Evolutionary conservation across 345 rosid species (phyloP).

Genomic region (Carallia pectinifolia): DNA sequence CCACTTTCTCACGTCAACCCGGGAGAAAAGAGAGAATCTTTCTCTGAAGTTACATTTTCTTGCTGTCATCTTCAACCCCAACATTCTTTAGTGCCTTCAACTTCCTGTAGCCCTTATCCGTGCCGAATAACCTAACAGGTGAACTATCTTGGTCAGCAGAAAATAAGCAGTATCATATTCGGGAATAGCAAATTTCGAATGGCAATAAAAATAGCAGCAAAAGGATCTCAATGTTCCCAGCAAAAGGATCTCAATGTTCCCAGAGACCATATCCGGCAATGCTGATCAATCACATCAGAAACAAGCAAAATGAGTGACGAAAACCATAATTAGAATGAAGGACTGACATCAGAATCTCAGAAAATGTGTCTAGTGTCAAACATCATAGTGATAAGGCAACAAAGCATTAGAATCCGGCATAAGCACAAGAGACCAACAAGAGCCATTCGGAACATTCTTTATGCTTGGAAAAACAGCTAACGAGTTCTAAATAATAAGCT

Average conservation of each 20-base stretch:
- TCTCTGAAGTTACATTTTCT: constrained; percentile 23
- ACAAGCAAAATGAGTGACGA: neutral
- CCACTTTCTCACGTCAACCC: constrained; percentile 26
- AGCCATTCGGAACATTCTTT: too few species aligned
- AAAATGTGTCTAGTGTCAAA: too few species aligned
- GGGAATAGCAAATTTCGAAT: neutral
- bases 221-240: neutral
- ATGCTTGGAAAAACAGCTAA: too few species aligned
- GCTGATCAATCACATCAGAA: neutral
- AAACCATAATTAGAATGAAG: constrained; percentile 2
- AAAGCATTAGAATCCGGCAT: too few species aligned
- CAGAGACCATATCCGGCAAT: neutral
- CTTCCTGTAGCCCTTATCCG: constrained; percentile 91
- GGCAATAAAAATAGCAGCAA: neutral
- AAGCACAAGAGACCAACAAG: too few species aligned
- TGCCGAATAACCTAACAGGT: constrained; percentile 78
- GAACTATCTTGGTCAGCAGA: neutral
- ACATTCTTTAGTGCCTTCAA: constrained; percentile 62
- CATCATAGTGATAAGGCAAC: too few species aligned
- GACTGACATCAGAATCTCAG: too few species aligned
- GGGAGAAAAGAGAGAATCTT: constrained; percentile 20
- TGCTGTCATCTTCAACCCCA: constrained; percentile 31
- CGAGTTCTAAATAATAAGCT: too few species aligned
- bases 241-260: neutral
- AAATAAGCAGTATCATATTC: neutral